These are phyloP conservation scores for Chenopodium suecicum DNA, from an alignment of 148 eudicot genomes.

Conservation along the genomic window DNA sequence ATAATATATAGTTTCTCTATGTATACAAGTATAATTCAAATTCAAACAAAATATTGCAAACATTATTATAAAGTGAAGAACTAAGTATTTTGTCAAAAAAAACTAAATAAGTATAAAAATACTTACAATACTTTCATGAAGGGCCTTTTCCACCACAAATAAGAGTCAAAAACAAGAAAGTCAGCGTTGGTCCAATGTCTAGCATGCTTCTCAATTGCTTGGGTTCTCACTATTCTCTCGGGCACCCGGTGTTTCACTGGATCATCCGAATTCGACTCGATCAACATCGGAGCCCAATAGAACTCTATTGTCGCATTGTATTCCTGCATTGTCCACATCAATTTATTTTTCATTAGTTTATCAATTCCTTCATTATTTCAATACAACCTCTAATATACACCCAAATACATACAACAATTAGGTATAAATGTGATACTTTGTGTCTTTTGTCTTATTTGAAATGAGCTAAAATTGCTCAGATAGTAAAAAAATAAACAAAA, in stretches of 20 bases:
- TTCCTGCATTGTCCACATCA: slow-evolving; percentile 37
- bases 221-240: slow-evolving; percentile 57
- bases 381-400: too few species aligned
- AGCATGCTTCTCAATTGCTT: slow-evolving; percentile 78
- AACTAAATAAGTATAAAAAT: too few species aligned
- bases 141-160: slow-evolving; percentile 78
- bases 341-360: background rate
- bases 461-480: background rate
- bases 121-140: slow-evolving; percentile 44
- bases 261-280: slow-evolving; percentile 77
- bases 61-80: too few species aligned
- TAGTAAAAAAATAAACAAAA: background rate
- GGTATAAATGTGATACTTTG: too few species aligned
- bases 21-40: too few species aligned
- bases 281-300: slow-evolving; percentile 82
- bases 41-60: too few species aligned
- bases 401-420: too few species aligned
- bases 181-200: slow-evolving; percentile 76
- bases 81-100: too few species aligned
- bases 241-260: slow-evolving; percentile 56
- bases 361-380: background rate
- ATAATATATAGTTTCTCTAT: too few species aligned
- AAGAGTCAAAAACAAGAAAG: slow-evolving; percentile 66
- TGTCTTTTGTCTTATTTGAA: too few species aligned
- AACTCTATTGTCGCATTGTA: slow-evolving; percentile 78